Evolutionary conservation across 345 rosid species (phyloP), one percentile per base, ranked within the genome.

Genomic region (Murraya paniculata): DNA sequence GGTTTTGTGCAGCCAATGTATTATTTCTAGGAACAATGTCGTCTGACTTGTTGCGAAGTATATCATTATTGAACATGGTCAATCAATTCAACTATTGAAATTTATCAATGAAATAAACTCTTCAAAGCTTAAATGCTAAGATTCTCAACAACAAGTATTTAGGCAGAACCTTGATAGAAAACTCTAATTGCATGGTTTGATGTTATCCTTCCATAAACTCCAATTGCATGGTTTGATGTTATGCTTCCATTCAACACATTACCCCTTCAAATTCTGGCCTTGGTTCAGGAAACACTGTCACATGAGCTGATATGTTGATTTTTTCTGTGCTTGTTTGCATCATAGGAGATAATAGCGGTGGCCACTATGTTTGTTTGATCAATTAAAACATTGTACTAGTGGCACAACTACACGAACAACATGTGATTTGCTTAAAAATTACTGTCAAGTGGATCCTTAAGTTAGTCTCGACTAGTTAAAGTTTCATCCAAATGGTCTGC

Each of bases 241-340:
- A 39, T 70, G 73, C 38, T 45, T 48, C 35, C 31, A 18, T 7
- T 50, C 73, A 69, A 48, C 16, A 8, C 33, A 50, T 48, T 28
- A 30, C 24, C 41, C 22, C 38, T 48, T 61, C 36, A 38, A 61
- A 38, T 14, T 60, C 24, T 13, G 18, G 10, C 5, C 39, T 69
- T 56, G 21, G 60, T 65, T 64, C 6, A 25, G 67, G 31, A 73
- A 73, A 73, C 76, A 36, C 8, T 28, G 39, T 73, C 76, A 35
- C 33, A 36, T 71, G 61, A 28, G 41, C 61, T 19, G 61, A 30
- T 30, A 55, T 22, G 62, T 55, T 71, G 16, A 71, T 50, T 31
- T 71, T 50, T 53, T 19, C 58, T 8, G 18, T 7, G 41, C 30
- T 30, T 55, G 22, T 30, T 68, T 68, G 18, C 8, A 5, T 38